Base-by-base conservation (phyloP, 176 grass and related monocot genomes). In the Miscanthus lutarioriparius region DNA sequence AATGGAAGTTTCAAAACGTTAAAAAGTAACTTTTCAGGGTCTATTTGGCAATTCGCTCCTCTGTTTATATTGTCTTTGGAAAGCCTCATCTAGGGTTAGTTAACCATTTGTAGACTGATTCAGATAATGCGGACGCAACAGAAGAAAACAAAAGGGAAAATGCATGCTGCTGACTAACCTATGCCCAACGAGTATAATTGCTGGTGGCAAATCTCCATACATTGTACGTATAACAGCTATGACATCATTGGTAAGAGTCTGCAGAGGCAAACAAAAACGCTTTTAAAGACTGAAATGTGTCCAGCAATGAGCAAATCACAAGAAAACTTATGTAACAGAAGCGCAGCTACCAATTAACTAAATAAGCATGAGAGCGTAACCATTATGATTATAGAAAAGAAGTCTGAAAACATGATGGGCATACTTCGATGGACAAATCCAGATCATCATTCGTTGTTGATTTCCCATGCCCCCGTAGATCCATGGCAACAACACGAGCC, bases 181-280 rank as follows among this genome's bases (percentile, higher is more conserved):
- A 92, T 99, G 96, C 10, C 96, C 96, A 75, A 92, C 84, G 65
- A 99, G 93, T 96, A 99, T 99, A 85, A 99, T 92, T 33, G 96
- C 96, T 78, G 96, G 96, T 72, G 89, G 78, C 2, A 81, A 91
- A 86, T 89, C 91, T 91, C 89, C 89, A 70, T 99, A 94, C 83
- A 94, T 78, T 78, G 91, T 86, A 64, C 30, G 87, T 81, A 92
- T 83, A 87, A 94, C 89, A 82, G 49, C 77, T 82, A 94, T 86
- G 35, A 91, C 93, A 89, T 99, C 96, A 88, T 90, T 89, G 81
- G 91, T 76, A 75, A 99, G 85, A 85, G 89, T 99, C 96, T 99
- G 88, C 86, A 83, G 78, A 71, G 38, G 32, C 17, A 14, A 90
- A 87, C 25, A 51, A 70, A 33, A 71, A 72, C 54, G 45, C 30